Base-by-base conservation (phyloP, 345 rosid genomes). In the Viola odorata region DNA sequence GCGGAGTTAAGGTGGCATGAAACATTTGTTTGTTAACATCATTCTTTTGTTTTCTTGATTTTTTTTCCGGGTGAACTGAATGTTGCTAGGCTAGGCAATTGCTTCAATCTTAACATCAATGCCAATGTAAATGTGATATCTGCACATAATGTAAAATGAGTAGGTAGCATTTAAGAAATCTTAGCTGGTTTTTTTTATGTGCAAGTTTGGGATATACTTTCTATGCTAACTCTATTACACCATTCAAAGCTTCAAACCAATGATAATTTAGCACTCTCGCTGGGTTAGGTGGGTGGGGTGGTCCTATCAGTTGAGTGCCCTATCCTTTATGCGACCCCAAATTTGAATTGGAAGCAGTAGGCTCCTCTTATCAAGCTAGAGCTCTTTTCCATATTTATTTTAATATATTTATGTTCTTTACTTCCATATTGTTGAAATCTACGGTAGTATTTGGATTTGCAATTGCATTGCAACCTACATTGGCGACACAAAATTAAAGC, bases 1-100 rank as follows among this genome's bases (percentile, higher is more conserved):
- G 91, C 3, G 95, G 89, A 50, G 84, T 85, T 7, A 81, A 78
- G 79, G 96, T 85, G 62, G 80, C 77, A 0, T 84, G 13, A 47
- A 77, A 52, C 57, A 61, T 23, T 48, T 59, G 44, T 45, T 65
- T 68, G 45, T 53, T 63, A 66, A 42, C 40, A 36, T 62, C 69
- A 70, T 77, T 78, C 75, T 74, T 23, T 23, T 23, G 32, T 23
- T 23, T 79, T 72, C 63, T 65, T 58, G 16, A 58, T 52, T 57
- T 16, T 54, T 58, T 45, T 42, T 16, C n/a, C 41, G 17, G 12
- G 14, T 60, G 13, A 41, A 53, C 65, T 1, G 10, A 62, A 45
- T 58, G 41, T 70, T 37, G 9, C 8, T 67, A 67, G 78, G 64
- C 58, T 57, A 64, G 67, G 65, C 52, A 67, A 7, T 58, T 67